Evolutionary conservation across 176 grass and related monocot species (phyloP).

Genomic region (Paspalum vaginatum): DNA sequence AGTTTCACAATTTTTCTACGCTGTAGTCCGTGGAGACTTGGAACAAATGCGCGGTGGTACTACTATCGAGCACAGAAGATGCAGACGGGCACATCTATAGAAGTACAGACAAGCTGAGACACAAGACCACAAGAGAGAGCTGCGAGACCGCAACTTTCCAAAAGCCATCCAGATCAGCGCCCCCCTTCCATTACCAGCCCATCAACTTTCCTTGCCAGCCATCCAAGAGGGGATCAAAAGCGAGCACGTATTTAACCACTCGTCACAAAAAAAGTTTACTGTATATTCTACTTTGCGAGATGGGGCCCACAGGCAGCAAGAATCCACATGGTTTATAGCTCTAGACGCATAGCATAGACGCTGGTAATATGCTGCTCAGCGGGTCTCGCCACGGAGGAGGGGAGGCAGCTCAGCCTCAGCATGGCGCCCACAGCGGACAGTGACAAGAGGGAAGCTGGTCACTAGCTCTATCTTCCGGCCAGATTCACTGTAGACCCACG

Average conservation of each 20-base stretch:
- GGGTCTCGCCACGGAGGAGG: no score
- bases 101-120: constrained; percentile 15
- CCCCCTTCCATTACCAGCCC: background rate
- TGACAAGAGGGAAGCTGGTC: constrained; percentile 30
- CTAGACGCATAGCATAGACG: background rate
- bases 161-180: constrained; percentile 41
- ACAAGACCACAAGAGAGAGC: background rate
- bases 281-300: constrained; percentile 40
- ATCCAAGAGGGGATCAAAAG: constrained; percentile 20
- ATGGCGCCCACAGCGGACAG: constrained; percentile 30
- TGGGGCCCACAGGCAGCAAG: constrained; percentile 16
- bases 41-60: no score
- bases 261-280: constrained; percentile 36
- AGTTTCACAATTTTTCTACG: no score
- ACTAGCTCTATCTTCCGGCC: constrained; percentile 26
- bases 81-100: no score
- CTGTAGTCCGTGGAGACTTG: no score
- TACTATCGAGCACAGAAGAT: no score
- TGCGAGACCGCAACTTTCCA: constrained; percentile 10
- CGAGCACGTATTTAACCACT: constrained; percentile 35
- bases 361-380: no score
- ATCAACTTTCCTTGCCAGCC: constrained; percentile 16
- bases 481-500: no score
- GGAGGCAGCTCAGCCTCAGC: constrained; percentile 2
- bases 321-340: constrained; percentile 1